Conservation (phyloP, 371 early-diverging fungal genomes). For the Amoeboaphelidium protococcarum region DNA sequence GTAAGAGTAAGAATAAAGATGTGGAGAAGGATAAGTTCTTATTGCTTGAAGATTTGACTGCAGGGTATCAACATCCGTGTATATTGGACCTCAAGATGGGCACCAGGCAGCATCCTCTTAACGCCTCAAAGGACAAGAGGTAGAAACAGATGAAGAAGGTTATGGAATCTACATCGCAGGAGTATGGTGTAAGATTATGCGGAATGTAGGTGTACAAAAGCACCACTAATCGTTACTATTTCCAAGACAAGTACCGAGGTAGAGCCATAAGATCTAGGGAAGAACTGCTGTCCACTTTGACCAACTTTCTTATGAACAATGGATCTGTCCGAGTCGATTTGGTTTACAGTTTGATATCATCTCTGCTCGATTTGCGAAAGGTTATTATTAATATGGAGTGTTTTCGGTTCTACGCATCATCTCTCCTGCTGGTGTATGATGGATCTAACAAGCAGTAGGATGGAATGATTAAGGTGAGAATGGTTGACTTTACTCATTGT, state of each 20-base stretch:
- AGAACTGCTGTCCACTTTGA: not conserved
- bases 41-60: slow-evolving; percentile 70
- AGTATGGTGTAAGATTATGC: slow-evolving; percentile 74
- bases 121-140: slow-evolving; percentile 51
- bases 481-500: slow-evolving; percentile 1
- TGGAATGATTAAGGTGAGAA: not conserved
- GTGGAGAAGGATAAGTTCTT: slow-evolving; percentile 26
- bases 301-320: not conserved
- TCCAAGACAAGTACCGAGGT: slow-evolving; percentile 82
- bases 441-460: slow-evolving; percentile 10
- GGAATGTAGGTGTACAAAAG: slow-evolving; percentile 86
- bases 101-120: slow-evolving; percentile 77
- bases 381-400: slow-evolving; percentile 38
- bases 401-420: slow-evolving; percentile 67
- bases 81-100: slow-evolving; percentile 94
- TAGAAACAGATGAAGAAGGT: slow-evolving; percentile 65
- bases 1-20: no score
- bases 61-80: slow-evolving; percentile 56
- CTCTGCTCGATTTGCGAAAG: slow-evolving; percentile 28
- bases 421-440: slow-evolving; percentile 57
- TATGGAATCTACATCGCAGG: slow-evolving; percentile 58
- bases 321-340: not conserved
- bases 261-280: slow-evolving; percentile 10
- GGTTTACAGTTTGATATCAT: not conserved
- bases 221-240: slow-evolving; percentile 27